Percentiles rank a stretch among this genome's conserved stretches.
These are phyloP conservation scores for Cyclocybe cylindracea DNA, from an alignment of 768 basidiomycete species.

Conservation along the genomic window DNA sequence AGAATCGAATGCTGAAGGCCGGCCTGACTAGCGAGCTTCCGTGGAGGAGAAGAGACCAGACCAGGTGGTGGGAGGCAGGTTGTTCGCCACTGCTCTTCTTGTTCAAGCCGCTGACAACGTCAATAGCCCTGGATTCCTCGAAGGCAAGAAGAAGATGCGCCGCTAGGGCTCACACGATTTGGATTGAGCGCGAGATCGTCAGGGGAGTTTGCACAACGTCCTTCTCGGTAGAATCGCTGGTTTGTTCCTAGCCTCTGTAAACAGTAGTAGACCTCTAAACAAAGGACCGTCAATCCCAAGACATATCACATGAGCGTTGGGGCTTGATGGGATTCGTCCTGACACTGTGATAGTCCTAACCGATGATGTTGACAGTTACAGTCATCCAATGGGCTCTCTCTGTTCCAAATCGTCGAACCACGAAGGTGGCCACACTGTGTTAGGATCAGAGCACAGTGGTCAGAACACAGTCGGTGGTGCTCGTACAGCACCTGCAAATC, in stretches of 20 bases:
- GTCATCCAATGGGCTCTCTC: constrained; percentile 52
- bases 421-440: constrained; percentile 50
- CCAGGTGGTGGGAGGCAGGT: constrained; percentile 85
- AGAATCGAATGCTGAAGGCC: constrained; percentile 78
- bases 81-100: constrained; percentile 3
- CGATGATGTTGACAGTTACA: constrained; percentile 9
- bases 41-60: constrained; percentile 51
- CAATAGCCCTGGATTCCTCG: constrained; percentile 53
- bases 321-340: not conserved
- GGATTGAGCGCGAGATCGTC: constrained; percentile 39
- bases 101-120: not conserved
- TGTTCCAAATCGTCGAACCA: constrained; percentile 52
- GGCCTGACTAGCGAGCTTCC: constrained; percentile 63
- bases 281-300: too few species aligned
- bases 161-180: constrained; percentile 42
- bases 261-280: too few species aligned
- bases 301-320: not conserved
- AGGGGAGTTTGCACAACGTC: constrained; percentile 28
- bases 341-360: constrained; percentile 8
- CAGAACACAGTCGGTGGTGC: constrained; percentile 28
- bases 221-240: not conserved
- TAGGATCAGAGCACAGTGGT: constrained; percentile 36
- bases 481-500: constrained; percentile 28
- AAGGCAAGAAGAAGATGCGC: constrained; percentile 47
- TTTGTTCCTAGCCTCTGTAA: not conserved